Base-by-base conservation (phyloP, 176 grass and related monocot genomes). In the Lolium multiflorum region DNA sequence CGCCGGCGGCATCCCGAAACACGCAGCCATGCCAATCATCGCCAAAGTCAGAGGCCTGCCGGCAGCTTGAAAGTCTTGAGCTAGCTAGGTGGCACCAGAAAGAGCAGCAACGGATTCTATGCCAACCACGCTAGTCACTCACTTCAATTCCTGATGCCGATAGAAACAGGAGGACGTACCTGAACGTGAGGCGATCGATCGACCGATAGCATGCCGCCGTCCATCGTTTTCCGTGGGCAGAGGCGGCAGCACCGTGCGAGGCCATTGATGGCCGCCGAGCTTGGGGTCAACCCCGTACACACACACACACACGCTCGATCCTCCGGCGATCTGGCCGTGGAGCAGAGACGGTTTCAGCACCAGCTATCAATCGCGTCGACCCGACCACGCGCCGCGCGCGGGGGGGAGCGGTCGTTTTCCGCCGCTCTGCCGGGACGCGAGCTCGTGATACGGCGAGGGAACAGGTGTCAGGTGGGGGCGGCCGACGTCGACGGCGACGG, bases 221-320 rank as follows among this genome's bases (percentile, higher is more conserved):
- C 78, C 2, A 47, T 74, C 80, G 80, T 20, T 90, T 59, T 87
- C 84, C 57, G 74, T 71, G 78, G 78, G 74, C 77, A 9, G 11
- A 52, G 79, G 57, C 4, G 18, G 47, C 57, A 22, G 28, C 51
- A 2, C 16, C 5, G 16, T 54, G 79, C 84, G 80, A 87, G 80
- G 17, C 66, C 84, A 79, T 87, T 90, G n/a, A 90, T 87, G 89
- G 56, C 55, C 2, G 13, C 54, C 21, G 11, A 26, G 72, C 14
- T 2, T 2, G 16, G 2, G 56, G 84, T 74, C 80, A 90, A 73
- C 80, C 67, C 64, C 22, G 56, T 83, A 61, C 72, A 82, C 89
- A 78, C 88, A 1, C 69, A 1, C 66, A n/a, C 71, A 62, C 83
- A 70, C 83, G 6, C 60, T 4, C 67, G 72, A 2, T 64, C n/a